Conservation (phyloP, 441 rosid genomes). For the Capsella rubella region DNA sequence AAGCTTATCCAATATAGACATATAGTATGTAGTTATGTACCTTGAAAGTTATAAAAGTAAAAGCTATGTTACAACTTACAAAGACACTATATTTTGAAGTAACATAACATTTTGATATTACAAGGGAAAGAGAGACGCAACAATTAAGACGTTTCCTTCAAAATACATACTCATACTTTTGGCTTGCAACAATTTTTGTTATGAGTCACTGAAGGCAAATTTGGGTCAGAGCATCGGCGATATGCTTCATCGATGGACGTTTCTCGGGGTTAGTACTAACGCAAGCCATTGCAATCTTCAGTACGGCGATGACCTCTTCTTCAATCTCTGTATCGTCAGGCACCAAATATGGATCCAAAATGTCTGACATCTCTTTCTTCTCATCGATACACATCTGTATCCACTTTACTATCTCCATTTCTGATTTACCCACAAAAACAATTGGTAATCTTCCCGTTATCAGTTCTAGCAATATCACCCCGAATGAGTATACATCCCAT, state of each 20-base stretch:
- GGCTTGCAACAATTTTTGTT: constrained; percentile 10
- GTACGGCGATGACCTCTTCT: constrained; percentile 81
- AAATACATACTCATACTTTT: constrained; percentile 25
- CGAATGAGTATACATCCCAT: constrained; percentile 93
- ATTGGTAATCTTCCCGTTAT: constrained; percentile 73
- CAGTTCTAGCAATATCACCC: constrained; percentile 93
- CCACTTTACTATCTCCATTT: constrained; percentile 86
- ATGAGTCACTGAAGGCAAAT: constrained; percentile 30
- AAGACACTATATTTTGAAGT: constrained; percentile 11
- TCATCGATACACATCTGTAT: constrained; percentile 90
- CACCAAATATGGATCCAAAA: constrained; percentile 74
- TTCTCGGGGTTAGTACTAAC: constrained; percentile 71
- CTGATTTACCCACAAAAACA: constrained; percentile 64
- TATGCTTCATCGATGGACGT: constrained; percentile 83
- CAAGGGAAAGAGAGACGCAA: constrained; percentile 11
- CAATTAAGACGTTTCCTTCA: neutral
- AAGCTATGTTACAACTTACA: constrained; percentile 36
- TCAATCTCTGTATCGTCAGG: constrained; percentile 75
- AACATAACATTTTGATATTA: constrained; percentile 21
- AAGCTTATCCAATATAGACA: constrained; percentile 1
- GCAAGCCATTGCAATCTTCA: constrained; percentile 85
- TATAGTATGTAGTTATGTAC: constrained; percentile 7
- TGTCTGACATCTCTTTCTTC: constrained; percentile 77
- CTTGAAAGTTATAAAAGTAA: constrained; percentile 9
- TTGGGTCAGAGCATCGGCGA: constrained; percentile 57